These are phyloP conservation scores for Phytophthora podocarpi DNA, from an alignment of 352 stramenopile species.

Conservation along the genomic window DNA sequence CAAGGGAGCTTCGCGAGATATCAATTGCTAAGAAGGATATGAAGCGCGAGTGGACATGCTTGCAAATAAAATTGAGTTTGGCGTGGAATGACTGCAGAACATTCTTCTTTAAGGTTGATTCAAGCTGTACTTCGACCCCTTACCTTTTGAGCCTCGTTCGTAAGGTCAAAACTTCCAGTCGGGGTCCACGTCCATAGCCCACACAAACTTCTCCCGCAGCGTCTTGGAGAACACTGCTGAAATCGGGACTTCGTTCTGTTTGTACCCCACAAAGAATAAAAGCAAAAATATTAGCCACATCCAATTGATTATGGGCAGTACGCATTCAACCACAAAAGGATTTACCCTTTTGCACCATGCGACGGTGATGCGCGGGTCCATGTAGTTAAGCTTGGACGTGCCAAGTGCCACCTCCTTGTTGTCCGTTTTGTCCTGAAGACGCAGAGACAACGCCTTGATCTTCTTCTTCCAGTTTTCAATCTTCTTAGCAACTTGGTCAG, in stretches of 20 bases:
- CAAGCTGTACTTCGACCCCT: background rate
- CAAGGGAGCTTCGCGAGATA: background rate
- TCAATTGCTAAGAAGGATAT: slow-evolving; percentile 9
- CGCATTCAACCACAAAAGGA: slow-evolving; percentile 75
- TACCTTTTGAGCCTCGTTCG: background rate
- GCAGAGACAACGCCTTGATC: slow-evolving; percentile 89
- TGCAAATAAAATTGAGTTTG: background rate
- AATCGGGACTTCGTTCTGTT: slow-evolving; percentile 95
- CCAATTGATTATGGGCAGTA: background rate
- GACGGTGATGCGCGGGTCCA: slow-evolving; percentile 99
- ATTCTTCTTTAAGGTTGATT: slow-evolving; percentile 29
- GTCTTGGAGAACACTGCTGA: slow-evolving; percentile 99
- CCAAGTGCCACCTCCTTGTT: slow-evolving; percentile 99
- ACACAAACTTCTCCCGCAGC: slow-evolving; percentile 99
- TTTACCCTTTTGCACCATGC: slow-evolving; percentile 99
- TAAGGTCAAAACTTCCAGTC: slow-evolving; percentile 94
- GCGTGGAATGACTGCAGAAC: background rate
- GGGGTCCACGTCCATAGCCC: slow-evolving; percentile 98
- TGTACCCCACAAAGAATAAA: background rate
- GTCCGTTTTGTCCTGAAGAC: slow-evolving; percentile 98
- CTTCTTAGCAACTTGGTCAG: slow-evolving; percentile 94
- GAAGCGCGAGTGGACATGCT: background rate
- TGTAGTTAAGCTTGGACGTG: slow-evolving; percentile 99
- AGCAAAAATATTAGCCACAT: slow-evolving; percentile 11
- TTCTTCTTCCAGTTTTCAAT: slow-evolving; percentile 96